These are phyloP conservation scores for Novymonas esmeraldas DNA, from an alignment of 208 protist genomes.

Conservation along the genomic window DNA sequence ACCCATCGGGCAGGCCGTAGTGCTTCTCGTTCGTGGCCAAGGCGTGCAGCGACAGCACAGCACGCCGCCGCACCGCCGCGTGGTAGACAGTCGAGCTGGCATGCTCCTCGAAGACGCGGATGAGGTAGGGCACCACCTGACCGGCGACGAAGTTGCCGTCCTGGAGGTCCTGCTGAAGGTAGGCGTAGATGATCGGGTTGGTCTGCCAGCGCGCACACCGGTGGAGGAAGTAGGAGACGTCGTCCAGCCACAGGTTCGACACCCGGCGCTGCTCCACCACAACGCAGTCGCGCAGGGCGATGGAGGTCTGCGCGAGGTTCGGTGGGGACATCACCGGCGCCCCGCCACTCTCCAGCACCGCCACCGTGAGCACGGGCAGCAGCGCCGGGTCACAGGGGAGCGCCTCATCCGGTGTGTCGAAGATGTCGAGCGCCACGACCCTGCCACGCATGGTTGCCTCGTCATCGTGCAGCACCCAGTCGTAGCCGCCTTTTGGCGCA, in stretches of 20 bases:
- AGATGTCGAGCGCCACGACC: constrained; percentile 74
- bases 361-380: constrained; percentile 80
- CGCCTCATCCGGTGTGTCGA: constrained; percentile 78
- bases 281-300: constrained; percentile 80
- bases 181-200: constrained; percentile 84
- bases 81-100: constrained; percentile 42
- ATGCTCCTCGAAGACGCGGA: constrained; percentile 56
- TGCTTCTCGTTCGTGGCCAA: constrained; percentile 70
- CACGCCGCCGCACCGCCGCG: constrained; percentile 48
- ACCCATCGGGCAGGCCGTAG: constrained; percentile 55
- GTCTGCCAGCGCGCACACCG: constrained; percentile 69
- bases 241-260: constrained; percentile 83
- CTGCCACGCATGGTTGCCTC: constrained; percentile 57
- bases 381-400: constrained; percentile 68
- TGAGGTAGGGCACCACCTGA: constrained; percentile 73
- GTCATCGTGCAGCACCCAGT: constrained; percentile 93
- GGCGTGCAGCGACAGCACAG: constrained; percentile 55
- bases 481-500: constrained; percentile 81
- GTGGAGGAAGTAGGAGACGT: constrained; percentile 89
- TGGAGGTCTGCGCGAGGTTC: constrained; percentile 77
- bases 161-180: constrained; percentile 81
- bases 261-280: constrained; percentile 88
- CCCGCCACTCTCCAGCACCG: constrained; percentile 76
- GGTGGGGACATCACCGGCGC: constrained; percentile 81
- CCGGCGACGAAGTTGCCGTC: constrained; percentile 69